Base-by-base conservation (phyloP, 805 yeast species). In the Myxozyma sirexii region DNA sequence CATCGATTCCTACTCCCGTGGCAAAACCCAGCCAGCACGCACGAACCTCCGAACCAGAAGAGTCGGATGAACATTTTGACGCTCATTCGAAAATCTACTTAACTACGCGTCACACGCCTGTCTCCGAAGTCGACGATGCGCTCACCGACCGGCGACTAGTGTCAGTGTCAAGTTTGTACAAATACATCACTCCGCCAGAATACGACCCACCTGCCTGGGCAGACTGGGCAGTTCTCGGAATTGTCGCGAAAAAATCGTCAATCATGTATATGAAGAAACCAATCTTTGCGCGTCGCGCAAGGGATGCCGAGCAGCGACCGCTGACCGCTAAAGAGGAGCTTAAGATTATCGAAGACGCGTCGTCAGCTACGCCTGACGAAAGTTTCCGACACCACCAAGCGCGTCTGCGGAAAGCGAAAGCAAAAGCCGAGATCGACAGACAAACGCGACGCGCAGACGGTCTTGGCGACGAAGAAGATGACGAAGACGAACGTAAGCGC, bases 161-260 rank as follows among this genome's bases (percentile, higher is more conserved):
- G 47, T 75, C 87, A 42, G 70, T 89, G 1, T 80, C 81, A 8
- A 83, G 84, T 64, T 71, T 87, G 1, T 78, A 83, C 65, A 86
- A 90, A 1, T 84, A 85, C 63, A 84, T 91, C 1, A 65, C 71
- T 29, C 86, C 94, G 1, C 94, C 96, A 0, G 76, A 82, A 21
- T 91, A 81, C 69, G 70, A 74, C 4, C 87, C 87, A 48, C 96
- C 97, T 0, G 74, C 75, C 1, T 85, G 86, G 67, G 74, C 86
- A 2, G 91, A 92, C 69, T 91, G 90, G 87, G 85, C 86, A n/a
- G 80, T 85, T 1, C 68, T 86, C n/a, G 97, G 96, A 0, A 77
- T 88, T 1, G 76, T 92, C 0, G 75, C 83, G 3, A 68, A 71
- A 21, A 90, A 90, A 68, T 75, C 84, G 3, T 82, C 77, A 6